phyloP scores from a whole-genome alignment of 108 stramenopile species.

The Craspedostauros australis region DNA sequence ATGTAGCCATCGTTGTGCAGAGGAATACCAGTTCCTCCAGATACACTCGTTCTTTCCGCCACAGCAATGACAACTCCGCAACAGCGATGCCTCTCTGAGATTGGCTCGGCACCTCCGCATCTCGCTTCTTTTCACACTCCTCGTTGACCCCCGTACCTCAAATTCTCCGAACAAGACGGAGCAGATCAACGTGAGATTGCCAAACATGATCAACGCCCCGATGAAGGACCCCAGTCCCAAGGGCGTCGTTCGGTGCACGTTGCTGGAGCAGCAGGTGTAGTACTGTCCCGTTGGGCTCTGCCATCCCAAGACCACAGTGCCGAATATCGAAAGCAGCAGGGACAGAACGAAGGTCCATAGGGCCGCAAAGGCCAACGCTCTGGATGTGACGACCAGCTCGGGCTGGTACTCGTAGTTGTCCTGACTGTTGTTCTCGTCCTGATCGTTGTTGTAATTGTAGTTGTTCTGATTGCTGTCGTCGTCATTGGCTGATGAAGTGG shows the following conservation, averaged over 20 bases:
- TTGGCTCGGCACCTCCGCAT: too few relatives aligned
- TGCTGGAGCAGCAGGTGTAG: slow-evolving; percentile 63
- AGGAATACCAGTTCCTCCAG: too few relatives aligned
- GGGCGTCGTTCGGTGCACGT: slow-evolving; percentile 76
- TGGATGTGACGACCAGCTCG: slow-evolving; percentile 58
- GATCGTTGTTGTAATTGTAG: slow-evolving; percentile 11
- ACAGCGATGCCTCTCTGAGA: not conserved
- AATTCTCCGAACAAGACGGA: slow-evolving; percentile 82
- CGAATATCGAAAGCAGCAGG: slow-evolving; percentile 58
- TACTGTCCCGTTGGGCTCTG: slow-evolving; percentile 73
- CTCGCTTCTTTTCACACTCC: not conserved
- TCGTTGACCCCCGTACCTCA: slow-evolving; percentile 59
- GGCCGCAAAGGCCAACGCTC: slow-evolving; percentile 77
- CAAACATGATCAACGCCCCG: slow-evolving; percentile 77
- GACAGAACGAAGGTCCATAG: slow-evolving; percentile 78
- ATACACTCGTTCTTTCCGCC: not conserved
- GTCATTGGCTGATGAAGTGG: slow-evolving; percentile 27
- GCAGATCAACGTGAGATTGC: slow-evolving; percentile 73
- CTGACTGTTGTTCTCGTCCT: slow-evolving; percentile 25
- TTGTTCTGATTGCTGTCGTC: slow-evolving; percentile 11
- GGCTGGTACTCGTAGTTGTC: slow-evolving; percentile 13
- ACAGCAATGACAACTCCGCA: not conserved
- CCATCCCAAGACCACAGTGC: slow-evolving; percentile 74
- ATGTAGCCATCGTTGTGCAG: too few relatives aligned
- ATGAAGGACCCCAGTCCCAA: slow-evolving; percentile 76